Conservation (phyloP, 2,329 filamentous ascomycete species). For the Sporothrix variecibatus region DNA sequence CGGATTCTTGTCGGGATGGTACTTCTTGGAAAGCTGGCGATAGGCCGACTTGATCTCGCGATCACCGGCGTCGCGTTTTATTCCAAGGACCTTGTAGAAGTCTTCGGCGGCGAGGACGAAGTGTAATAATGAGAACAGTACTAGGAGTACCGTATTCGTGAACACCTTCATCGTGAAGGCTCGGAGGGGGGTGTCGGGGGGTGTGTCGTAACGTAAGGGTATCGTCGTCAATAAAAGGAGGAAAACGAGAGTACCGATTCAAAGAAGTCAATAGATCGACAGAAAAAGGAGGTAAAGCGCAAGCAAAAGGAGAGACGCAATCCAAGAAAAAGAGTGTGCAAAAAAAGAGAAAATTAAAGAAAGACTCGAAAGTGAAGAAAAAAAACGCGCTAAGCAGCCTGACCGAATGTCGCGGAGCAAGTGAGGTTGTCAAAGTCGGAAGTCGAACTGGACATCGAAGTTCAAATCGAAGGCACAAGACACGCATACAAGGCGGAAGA, state of each 20-base stretch:
- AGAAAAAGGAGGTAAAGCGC: background rate
- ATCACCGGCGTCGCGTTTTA: constrained; percentile 77
- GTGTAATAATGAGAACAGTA: constrained; percentile 57
- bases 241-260: background rate
- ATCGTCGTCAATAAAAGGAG: background rate
- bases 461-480: background rate
- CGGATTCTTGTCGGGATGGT: constrained; percentile 97
- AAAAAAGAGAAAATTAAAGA: background rate
- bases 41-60: constrained; percentile 94
- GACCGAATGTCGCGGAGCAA: background rate
- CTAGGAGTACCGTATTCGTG: constrained; percentile 40
- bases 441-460: background rate
- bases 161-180: constrained; percentile 22
- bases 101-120: constrained; percentile 65
- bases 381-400: background rate
- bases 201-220: background rate
- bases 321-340: background rate
- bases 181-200: background rate
- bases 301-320: background rate
- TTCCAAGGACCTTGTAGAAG: constrained; percentile 80
- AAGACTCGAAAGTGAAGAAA: background rate
- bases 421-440: background rate
- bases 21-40: constrained; percentile 88
- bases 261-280: background rate
- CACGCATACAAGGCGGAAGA: background rate